Conservation (phyloP, 306 rosid genomes). For the Quercus robur region DNA sequence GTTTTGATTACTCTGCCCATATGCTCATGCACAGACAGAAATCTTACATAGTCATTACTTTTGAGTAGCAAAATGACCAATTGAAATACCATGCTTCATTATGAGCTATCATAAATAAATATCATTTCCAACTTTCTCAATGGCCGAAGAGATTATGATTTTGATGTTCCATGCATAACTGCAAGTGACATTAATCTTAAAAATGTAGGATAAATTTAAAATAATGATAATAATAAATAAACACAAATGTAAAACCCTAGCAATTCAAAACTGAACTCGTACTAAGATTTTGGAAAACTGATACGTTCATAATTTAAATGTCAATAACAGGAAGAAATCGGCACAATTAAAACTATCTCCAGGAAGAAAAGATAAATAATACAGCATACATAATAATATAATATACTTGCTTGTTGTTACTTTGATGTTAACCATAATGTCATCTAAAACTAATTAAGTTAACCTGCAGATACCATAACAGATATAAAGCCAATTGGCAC, state of each 20-base stretch:
- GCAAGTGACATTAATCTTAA: not conserved
- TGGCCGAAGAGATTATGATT: not conserved
- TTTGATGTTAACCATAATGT: not conserved
- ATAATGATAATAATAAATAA: not conserved
- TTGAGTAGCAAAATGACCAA: not conserved
- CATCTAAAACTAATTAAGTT: not conserved
- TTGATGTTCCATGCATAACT: not conserved
- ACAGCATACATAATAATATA: no score
- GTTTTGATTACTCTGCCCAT: not conserved
- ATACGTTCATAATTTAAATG: not conserved
- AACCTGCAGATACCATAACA: not conserved
- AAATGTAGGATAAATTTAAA: not conserved
- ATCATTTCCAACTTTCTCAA: not conserved
- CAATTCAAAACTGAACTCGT: not conserved
- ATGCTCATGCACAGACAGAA: not conserved
- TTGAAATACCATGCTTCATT: not conserved
- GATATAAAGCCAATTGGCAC: not conserved
- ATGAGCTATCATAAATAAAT: not conserved
- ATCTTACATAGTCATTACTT: not conserved
- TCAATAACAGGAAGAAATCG: not conserved
- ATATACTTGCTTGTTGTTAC: not conserved
- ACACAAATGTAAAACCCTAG: not conserved
- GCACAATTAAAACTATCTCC: no score
- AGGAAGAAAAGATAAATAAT: no score
- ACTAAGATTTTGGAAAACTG: not conserved